Evolutionary conservation across 2,329 filamentous ascomycete genomes (phyloP).

Genomic region (Pyrenophora tritici-repentis): DNA sequence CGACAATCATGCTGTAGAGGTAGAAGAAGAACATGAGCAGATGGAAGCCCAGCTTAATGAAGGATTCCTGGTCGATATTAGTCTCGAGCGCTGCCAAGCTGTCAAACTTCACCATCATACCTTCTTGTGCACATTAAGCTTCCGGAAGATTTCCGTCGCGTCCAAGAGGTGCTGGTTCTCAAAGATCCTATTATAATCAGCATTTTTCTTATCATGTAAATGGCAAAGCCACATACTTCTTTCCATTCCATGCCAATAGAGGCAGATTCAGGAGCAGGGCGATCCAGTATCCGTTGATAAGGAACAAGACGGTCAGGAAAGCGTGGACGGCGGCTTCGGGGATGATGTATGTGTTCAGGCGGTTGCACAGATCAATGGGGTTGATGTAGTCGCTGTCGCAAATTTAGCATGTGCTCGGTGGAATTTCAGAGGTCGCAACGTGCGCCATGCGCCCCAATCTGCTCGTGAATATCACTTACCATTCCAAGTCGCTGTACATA

Average conservation of each 20-base stretch:
- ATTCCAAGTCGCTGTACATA: slow-evolving; percentile 99
- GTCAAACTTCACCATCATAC: slow-evolving; percentile 53
- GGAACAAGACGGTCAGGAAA: slow-evolving; percentile 92
- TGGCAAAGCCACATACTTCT: slow-evolving; percentile 76
- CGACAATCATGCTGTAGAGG: slow-evolving; percentile 98
- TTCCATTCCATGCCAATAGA: slow-evolving; percentile 88
- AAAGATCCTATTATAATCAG: slow-evolving; percentile 72
- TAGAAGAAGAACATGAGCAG: slow-evolving; percentile 99
- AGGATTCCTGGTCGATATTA: slow-evolving; percentile 75
- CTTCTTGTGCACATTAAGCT: slow-evolving; percentile 99
- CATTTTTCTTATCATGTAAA: not conserved
- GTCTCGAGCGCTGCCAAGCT: slow-evolving; percentile 1
- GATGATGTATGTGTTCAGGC: slow-evolving; percentile 98
- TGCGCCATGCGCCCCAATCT: not conserved
- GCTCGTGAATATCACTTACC: slow-evolving; percentile 64
- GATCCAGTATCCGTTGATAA: slow-evolving; percentile 99
- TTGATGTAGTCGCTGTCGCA: slow-evolving; percentile 93
- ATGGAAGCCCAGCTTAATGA: slow-evolving; percentile 98
- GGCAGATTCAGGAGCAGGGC: slow-evolving; percentile 90
- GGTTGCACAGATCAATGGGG: slow-evolving; percentile 99
- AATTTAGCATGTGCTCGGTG: slow-evolving; percentile 36
- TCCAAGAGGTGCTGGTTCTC: slow-evolving; percentile 97
- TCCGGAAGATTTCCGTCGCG: slow-evolving; percentile 98
- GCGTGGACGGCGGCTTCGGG: slow-evolving; percentile 97
- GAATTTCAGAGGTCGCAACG: not conserved